Evolutionary conservation across 208 protist species (phyloP).

Genomic region (Phytomonas francai): DNA sequence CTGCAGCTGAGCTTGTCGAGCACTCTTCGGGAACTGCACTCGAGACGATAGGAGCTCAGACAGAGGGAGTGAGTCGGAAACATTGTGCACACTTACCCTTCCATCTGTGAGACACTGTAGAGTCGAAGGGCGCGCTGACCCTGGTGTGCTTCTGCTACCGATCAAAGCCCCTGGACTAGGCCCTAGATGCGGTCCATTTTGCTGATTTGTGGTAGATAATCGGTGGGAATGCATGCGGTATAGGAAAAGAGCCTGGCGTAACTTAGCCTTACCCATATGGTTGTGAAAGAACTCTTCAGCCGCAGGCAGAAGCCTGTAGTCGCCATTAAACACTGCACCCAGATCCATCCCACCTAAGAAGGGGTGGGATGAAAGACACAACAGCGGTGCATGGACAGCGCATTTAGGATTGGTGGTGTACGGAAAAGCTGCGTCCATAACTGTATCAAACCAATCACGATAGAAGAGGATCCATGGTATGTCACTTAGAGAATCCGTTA

Average conservation of each 20-base stretch:
- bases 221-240: conserved; percentile 41
- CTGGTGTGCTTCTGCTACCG: background rate
- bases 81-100: background rate
- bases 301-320: conserved; percentile 29
- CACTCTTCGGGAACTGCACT: background rate
- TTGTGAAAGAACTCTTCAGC: conserved; percentile 24
- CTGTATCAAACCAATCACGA: conserved; percentile 53
- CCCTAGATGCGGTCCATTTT: background rate
- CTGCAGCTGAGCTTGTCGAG: background rate
- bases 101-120: background rate
- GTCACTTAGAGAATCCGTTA: conserved; percentile 22
- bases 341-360: conserved; percentile 48
- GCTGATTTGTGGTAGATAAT: background rate
- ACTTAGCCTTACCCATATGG: conserved; percentile 40
- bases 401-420: conserved; percentile 12
- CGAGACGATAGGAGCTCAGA: background rate
- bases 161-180: background rate
- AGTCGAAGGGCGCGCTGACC: background rate
- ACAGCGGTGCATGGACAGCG: conserved; percentile 29
- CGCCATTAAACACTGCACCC: conserved; percentile 58
- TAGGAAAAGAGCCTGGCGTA: conserved; percentile 28
- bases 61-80: background rate
- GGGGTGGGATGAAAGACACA: conserved; percentile 49
- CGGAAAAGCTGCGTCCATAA: conserved; percentile 43
- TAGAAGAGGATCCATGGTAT: conserved; percentile 59